Conservation (phyloP, 1,284 basidiomycete species). For the Vanrija sp. region DNA sequence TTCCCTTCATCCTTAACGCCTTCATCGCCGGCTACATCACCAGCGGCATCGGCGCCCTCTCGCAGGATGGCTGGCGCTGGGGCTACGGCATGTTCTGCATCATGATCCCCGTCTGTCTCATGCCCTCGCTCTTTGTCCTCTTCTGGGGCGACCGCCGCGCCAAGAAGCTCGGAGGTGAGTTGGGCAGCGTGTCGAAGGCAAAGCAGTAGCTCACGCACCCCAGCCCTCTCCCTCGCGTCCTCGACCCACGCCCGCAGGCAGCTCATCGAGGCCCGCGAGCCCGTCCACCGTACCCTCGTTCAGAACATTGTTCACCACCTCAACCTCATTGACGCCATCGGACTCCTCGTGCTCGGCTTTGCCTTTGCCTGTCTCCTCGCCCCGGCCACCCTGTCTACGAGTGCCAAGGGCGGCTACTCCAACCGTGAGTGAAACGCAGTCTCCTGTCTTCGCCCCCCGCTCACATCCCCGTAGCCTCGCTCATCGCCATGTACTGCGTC, state of each 20-base stretch:
- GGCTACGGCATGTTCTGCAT: slow-evolving; percentile 53
- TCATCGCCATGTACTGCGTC: slow-evolving; percentile 50
- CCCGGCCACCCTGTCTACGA: slow-evolving; percentile 42
- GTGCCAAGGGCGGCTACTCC: slow-evolving; percentile 37
- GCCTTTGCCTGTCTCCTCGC: slow-evolving; percentile 45
- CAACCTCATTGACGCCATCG: slow-evolving; percentile 44
- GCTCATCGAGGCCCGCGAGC: slow-evolving; percentile 3
- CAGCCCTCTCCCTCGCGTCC: slow-evolving; percentile 25
- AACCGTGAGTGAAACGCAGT: slow-evolving; percentile 45
- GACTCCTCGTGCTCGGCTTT: slow-evolving; percentile 46
- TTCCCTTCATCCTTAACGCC: slow-evolving; percentile 55
- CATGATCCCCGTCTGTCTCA: slow-evolving; percentile 35
- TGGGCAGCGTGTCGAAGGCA: not conserved
- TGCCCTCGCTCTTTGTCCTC: slow-evolving; percentile 35
- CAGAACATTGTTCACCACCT: slow-evolving; percentile 27
- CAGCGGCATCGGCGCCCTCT: slow-evolving; percentile 57
- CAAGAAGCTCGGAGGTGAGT: slow-evolving; percentile 36
- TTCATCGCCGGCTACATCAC: slow-evolving; percentile 52
- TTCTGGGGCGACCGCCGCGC: slow-evolving; percentile 46
- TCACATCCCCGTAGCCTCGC: slow-evolving; percentile 24
- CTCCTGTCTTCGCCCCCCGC: not conserved
- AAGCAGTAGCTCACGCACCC: not conserved
- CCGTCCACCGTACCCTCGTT: slow-evolving; percentile 7
- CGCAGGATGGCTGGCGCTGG: slow-evolving; percentile 61
- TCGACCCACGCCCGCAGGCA: slow-evolving; percentile 17